Evolutionary conservation across 2,329 filamentous ascomycete genomes (phyloP), one percentile per base, ranked within the genome.

Genomic region (Grosmannia serpens): DNA sequence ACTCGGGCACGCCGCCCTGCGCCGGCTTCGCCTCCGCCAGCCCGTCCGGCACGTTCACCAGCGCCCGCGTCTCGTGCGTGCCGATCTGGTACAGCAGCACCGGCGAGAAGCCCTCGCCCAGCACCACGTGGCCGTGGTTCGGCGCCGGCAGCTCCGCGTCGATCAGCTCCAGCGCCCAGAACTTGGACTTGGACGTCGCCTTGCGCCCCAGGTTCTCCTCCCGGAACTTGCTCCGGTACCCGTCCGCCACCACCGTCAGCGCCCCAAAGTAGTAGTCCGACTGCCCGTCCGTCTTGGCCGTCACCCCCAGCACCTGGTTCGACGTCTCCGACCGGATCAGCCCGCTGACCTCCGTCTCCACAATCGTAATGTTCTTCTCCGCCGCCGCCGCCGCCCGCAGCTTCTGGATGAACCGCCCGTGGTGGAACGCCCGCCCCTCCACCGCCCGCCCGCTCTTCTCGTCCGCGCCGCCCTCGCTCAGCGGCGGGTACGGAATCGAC

Each of bases 61-160:
- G 81, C 15, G 87, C 88, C 63, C 94, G 85, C 1, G 94, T 99
- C 75, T 97, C 94, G 74, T 88, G 91, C 5, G 89, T 88, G 68
- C 94, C 92, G 69, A 99, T 99, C 74, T 97, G 94, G 77, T 99
- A 99, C 60, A 99, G 82, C 27, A 99, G 84, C 38, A 96, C 84
- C 0, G 94, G 92, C 61, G 71, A 77, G 52, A 83, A 81, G 63
- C 89, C 82, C 35, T 55, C 33, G 66, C 86, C 86, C 62, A 99
- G 87, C 58, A 96, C 78, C 63, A 99, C 92, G 71, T 95, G 91
- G 24, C 92, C 94, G 70, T 89, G 89, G 62, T 84, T 77, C 1
- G 85, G 82, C 56, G 81, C 77, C 2, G 91, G 89, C 11, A 97
- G 81, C 27, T 85, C 79, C 59, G 88, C 89, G 70, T 97, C 91